phyloP scores from a whole-genome alignment of 1,284 basidiomycete species.

The Ganoderma lingzhi region DNA sequence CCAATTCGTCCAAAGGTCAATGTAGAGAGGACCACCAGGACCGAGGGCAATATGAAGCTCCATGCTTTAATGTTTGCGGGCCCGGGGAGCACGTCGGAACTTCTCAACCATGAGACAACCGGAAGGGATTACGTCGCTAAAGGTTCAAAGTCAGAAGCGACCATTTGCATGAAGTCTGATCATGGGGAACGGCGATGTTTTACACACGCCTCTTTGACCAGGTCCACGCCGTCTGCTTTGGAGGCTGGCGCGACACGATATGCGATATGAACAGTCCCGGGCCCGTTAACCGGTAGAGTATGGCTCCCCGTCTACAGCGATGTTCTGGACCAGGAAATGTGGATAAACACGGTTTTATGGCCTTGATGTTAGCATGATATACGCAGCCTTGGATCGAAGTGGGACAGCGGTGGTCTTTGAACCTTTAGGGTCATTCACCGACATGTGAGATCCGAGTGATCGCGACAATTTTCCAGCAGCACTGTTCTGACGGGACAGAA shows the following conservation, averaged over 20 bases:
- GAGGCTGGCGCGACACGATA: background rate
- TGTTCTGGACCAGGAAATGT: background rate
- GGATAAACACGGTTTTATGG: background rate
- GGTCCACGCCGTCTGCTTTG: background rate
- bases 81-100: background rate
- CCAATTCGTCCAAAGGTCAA: background rate
- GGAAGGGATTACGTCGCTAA: background rate
- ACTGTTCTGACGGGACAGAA: background rate
- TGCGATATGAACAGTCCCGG: background rate
- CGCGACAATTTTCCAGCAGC: background rate
- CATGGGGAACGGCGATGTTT: background rate
- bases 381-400: background rate
- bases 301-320: background rate
- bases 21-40: background rate
- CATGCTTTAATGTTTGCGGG: background rate
- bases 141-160: background rate
- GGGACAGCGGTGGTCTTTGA: background rate
- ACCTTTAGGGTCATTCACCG: no score
- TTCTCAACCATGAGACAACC: background rate
- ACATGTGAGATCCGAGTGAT: no score
- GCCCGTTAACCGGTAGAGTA: no score
- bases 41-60: background rate
- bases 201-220: background rate
- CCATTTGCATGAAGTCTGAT: background rate
- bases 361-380: background rate